phyloP scores from a whole-genome alignment of 768 basidiomycete species.

The Chalciporus sphaerocephalus region DNA sequence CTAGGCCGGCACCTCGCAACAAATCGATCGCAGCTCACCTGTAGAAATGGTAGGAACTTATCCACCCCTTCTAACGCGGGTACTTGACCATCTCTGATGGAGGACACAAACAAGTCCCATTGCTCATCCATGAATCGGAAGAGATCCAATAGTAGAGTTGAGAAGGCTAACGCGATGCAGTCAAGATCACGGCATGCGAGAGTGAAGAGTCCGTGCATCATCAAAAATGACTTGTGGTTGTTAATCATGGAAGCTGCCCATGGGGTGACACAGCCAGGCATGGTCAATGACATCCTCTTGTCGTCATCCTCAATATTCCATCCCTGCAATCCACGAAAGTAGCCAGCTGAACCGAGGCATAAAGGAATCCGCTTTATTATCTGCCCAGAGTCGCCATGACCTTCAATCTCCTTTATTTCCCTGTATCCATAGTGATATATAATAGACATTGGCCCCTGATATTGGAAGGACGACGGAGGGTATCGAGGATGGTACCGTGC shows the following conservation, averaged over 20 bases:
- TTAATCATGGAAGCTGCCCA: constrained; percentile 3
- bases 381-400: background rate
- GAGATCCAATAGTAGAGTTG: constrained; percentile 7
- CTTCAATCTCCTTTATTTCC: background rate
- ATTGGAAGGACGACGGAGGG: too few species aligned
- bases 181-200: constrained; percentile 3
- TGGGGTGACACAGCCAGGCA: constrained; percentile 1
- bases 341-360: background rate
- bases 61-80: constrained; percentile 12
- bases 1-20: too few species aligned
- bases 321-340: background rate
- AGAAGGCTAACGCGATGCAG: background rate
- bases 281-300: background rate
- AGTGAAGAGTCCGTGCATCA: constrained; percentile 12
- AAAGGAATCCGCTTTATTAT: background rate
- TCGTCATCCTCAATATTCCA: constrained; percentile 4
- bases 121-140: constrained; percentile 8
- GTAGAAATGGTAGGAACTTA: constrained; percentile 14
- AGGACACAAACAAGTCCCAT: constrained; percentile 18
- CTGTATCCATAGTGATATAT: background rate
- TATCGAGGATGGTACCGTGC: too few species aligned
- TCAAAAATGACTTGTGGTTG: constrained; percentile 6
- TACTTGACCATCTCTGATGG: too few species aligned
- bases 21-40: too few species aligned
- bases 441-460: too few species aligned